A percentile compares a stretch with the other conserved stretches of the same genome.
phyloP scores from a whole-genome alignment of 306 rosid genomes.

The Hippophae gyantsensis region DNA sequence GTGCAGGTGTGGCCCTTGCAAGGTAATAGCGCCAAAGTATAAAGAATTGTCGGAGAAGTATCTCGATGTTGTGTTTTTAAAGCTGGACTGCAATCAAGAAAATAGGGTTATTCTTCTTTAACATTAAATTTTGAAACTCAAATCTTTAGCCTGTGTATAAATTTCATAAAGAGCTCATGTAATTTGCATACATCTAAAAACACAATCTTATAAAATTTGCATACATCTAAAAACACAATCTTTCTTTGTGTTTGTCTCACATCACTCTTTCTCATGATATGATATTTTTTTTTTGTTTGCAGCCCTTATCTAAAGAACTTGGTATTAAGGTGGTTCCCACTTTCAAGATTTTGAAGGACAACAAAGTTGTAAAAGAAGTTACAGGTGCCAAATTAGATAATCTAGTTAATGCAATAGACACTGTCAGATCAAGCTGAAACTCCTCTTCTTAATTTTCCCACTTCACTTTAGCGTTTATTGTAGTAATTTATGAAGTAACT shows the following conservation, averaged over 20 bases:
- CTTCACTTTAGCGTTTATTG: no score
- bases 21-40: conserved; percentile 84
- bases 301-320: conserved; percentile 88
- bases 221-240: background rate
- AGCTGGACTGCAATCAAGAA: conserved; percentile 91
- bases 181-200: no score
- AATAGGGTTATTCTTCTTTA: conserved; percentile 48
- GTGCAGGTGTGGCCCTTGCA: conserved; percentile 98
- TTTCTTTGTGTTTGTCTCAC: conserved; percentile 1
- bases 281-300: conserved; percentile 18
- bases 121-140: background rate
- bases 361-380: conserved; percentile 70
- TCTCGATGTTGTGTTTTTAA: conserved; percentile 75
- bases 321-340: conserved; percentile 98
- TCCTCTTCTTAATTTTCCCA: no score
- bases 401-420: conserved; percentile 67
- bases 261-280: background rate
- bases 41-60: conserved; percentile 67
- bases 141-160: background rate
- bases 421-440: conserved; percentile 47
- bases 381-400: conserved; percentile 88
- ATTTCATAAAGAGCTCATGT: background rate
- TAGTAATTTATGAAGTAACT: no score
- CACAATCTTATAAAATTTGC: background rate
- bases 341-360: conserved; percentile 80